A percentile compares a stretch with the other conserved stretches of the same genome.
These are phyloP conservation scores for Fraxinus xanthoxyloides DNA, from an alignment of 305 asterid genomes.

Conservation along the genomic window DNA sequence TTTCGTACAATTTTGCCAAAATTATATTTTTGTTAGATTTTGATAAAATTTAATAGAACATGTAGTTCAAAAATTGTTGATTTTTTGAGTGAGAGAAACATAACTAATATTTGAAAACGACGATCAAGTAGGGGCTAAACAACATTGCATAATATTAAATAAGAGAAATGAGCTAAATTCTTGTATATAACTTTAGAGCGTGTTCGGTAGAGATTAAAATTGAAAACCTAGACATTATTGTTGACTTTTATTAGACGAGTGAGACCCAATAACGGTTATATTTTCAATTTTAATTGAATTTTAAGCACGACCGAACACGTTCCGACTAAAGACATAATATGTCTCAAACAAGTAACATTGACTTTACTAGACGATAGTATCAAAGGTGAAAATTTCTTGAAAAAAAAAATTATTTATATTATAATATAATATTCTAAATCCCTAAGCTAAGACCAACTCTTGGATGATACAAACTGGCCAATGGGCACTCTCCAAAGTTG, in stretches of 20 bases:
- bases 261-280: too few relatives aligned
- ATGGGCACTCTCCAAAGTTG: not conserved
- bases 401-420: not conserved
- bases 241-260: too few relatives aligned
- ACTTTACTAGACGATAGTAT: not conserved
- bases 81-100: too few relatives aligned
- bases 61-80: too few relatives aligned
- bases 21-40: not conserved
- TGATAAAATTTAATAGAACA: too few relatives aligned
- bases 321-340: too few relatives aligned
- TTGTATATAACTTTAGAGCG: not conserved
- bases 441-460: not conserved
- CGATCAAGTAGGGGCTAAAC: not conserved
- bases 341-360: not conserved
- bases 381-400: not conserved
- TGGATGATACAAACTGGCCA: conserved; percentile 2
- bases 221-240: too few relatives aligned
- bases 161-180: not conserved
- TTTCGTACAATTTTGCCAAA: not conserved
- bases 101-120: too few relatives aligned
- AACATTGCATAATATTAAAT: not conserved
- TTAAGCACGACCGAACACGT: too few relatives aligned
- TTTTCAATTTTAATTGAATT: too few relatives aligned
- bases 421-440: not conserved
- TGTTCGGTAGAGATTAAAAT: too few relatives aligned